Evolutionary conservation across 164 flowering plant genomes (phyloP), one percentile per base, ranked within the genome.

Genomic region (Nelumbo lutea): DNA sequence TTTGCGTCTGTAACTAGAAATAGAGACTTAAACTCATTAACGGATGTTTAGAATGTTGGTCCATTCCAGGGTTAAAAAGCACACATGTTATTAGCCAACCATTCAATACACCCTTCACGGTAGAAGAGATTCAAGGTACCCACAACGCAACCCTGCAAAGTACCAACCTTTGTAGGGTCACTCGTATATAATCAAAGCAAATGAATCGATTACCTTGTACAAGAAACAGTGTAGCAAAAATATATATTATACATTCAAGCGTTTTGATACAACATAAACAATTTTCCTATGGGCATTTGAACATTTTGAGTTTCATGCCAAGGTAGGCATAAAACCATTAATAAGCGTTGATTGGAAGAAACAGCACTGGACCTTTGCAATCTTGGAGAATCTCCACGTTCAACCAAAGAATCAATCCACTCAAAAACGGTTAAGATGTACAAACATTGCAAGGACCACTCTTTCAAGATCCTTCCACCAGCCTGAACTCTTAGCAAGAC

Each of bases 321-420:
- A 38, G 8, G 61, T 1, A 59, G 1, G 42, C n/a, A 39, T 5
- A 59, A 39, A 9, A 27, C 42, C 45, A 42, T 60, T 41, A 5
- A 13, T 5, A 38, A 40, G 38, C 38, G n/a, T 42, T 11, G 11
- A 46, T 13, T 7, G 56, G 27, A 59, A 59, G 7, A 10, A 59
- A 60, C 13, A 10, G 13, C n/a, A 11, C 39, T 11, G 14, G 42
- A 27, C 42, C 15, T 43, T 42, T 43, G 43, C 9, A 1, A n/a
- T 50, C 47, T 42, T 27, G 27, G 50, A 56, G 46, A 2, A 11
- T 41, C 59, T 40, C 59, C 39, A 14, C 42, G 60, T 42, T 27
- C 57, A 60, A 4, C 10, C 47, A 47, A 68, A 59, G 56, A 68
- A 68, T 68, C 63, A 68, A 68, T 59, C 52, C 56, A 68, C 64